Base-by-base conservation (phyloP, 73 alveolate genomes). In the Tetrahymena malaccensis region DNA sequence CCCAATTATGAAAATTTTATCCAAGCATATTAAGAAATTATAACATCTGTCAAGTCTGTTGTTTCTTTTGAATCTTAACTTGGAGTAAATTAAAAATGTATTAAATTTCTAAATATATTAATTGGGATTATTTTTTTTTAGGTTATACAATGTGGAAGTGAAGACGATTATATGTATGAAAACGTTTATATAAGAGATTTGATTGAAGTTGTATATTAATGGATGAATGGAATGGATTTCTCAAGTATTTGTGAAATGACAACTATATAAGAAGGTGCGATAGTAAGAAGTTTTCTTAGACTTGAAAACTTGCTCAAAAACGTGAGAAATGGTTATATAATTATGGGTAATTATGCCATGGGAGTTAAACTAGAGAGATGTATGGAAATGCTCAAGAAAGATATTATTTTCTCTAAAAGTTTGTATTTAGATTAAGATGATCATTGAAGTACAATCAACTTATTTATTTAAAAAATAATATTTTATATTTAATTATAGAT, bases 211-310 rank as follows among this genome's bases (percentile, higher is more conserved):
- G 89, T 70, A 11, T 70, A 27, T 12, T 27, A 70, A 34, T 98
- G 99, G 99, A 98, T 98, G 22, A 22, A 95, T 27, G 96, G 97
- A 84, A 94, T 94, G 85, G 93, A 95, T 85, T 98, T 98, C 96
- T 94, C 55, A 35, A 98, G 97, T 43, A 96, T 96, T 40, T 96
- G 97, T n/a, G 56, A 33, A 38, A 84, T 44, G 34, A 93, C 98
- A 6, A 93, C 84, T 25, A 95, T 96, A 22, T 96, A 97, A 27
- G 99, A 97, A 95, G 99, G 99, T 19, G 94, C 94, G 50, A 95
- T 97, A 17, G 98, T 97, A 89, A 97, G 97, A 93, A 96, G 96
- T 43, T 96, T 97, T 37, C 35, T 84, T 43, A 70, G 97, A 85
- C 94, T 97, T 13, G 98, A 96, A 38, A 85, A 96, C 43, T 37